A percentile compares a stretch with the other conserved stretches of the same genome.
Conservation (phyloP, 1,139 yeast genomes). For the Nakaseomyces kungkrabaensis region DNA sequence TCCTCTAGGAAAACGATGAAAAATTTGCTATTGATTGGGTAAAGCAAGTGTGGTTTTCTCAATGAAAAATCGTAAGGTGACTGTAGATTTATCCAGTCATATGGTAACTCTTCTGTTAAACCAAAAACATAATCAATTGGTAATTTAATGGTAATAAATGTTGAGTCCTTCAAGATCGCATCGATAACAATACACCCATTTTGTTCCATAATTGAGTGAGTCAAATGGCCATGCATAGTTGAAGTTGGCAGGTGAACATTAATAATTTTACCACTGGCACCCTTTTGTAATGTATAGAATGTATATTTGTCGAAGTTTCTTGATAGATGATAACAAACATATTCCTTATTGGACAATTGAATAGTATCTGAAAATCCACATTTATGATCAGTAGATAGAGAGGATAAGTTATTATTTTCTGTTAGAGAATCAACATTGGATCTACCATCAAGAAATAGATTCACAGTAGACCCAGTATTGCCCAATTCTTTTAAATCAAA, state of each 20-base stretch:
- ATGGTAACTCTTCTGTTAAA: constrained; percentile 11
- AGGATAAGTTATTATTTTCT: neutral
- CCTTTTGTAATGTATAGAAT: constrained; percentile 18
- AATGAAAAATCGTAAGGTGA: constrained; percentile 70
- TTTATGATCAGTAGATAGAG: constrained; percentile 6
- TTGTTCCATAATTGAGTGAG: constrained; percentile 13
- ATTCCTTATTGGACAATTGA: constrained; percentile 13
- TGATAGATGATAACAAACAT: constrained; percentile 22
- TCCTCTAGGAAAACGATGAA: constrained; percentile 54
- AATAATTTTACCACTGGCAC: constrained; percentile 16
- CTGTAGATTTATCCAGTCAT: constrained; percentile 52
- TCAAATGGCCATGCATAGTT: constrained; percentile 21
- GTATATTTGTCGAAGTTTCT: constrained; percentile 14
- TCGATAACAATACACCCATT: constrained; percentile 14
- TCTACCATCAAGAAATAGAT: constrained; percentile 1
- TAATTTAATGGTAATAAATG: constrained; percentile 30
- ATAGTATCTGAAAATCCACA: constrained; percentile 18
- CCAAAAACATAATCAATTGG: constrained; percentile 23
- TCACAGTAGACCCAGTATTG: neutral
- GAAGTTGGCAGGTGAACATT: constrained; percentile 20
- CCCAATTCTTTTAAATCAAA: neutral
- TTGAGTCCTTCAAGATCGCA: constrained; percentile 26
- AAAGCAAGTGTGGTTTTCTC: constrained; percentile 49
- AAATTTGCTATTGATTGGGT: constrained; percentile 36
- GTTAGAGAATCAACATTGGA: neutral